phyloP scores from a whole-genome alignment of 345 rosid species.

The Linum tenue region DNA sequence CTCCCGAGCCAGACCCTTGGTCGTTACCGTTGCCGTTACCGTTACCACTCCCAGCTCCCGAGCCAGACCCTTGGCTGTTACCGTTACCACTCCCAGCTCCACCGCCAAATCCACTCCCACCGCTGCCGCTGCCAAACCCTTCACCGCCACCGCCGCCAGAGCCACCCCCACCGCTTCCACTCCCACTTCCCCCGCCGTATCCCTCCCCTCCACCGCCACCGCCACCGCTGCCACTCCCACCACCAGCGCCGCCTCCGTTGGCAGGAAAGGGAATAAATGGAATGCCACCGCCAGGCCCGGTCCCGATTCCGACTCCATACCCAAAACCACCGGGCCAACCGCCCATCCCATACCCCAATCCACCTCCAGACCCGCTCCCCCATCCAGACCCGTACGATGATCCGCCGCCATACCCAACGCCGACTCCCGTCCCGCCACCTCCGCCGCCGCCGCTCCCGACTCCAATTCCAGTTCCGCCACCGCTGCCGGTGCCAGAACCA shows the following conservation, averaged over 20 bases:
- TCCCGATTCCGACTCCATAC: neutral
- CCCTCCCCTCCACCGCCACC: too few species aligned
- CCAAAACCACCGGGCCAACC: neutral
- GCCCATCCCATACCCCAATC: neutral
- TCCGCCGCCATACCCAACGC: conserved; percentile 1
- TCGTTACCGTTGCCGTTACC: neutral
- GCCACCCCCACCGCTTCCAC: neutral
- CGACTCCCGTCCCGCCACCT: neutral
- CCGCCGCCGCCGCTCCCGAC: neutral
- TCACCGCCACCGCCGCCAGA: neutral
- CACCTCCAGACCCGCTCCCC: conserved; percentile 1
- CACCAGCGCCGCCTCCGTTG: neutral
- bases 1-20: neutral
- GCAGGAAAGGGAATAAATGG: neutral
- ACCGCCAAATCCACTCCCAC: neutral
- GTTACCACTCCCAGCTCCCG: neutral
- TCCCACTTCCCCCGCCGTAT: neutral
- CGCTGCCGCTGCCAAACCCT: too few species aligned
- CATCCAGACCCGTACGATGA: neutral
- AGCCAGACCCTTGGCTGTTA: neutral
- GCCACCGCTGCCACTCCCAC: too few species aligned
- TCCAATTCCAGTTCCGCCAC: conserved; percentile 8
- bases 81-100: neutral
- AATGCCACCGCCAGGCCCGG: neutral
- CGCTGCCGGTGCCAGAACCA: neutral